Percentiles rank a stretch among this genome's conserved stretches.
phyloP scores from a whole-genome alignment of 2,329 filamentous ascomycete species.

The Beauveria australis region DNA sequence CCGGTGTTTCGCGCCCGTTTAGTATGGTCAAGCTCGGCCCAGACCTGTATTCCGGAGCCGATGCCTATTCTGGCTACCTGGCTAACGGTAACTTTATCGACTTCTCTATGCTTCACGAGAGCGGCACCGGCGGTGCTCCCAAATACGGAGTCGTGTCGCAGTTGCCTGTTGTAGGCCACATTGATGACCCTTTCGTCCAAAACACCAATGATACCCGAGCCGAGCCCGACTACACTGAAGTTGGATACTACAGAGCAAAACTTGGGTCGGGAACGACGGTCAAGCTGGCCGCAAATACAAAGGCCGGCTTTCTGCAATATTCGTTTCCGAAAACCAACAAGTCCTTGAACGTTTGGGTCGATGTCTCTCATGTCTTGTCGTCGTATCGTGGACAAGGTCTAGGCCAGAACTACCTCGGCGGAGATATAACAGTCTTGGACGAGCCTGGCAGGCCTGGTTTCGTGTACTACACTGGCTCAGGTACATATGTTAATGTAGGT shows the following conservation, averaged over 20 bases:
- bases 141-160: slow-evolving; percentile 62
- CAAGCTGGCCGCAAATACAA: slow-evolving; percentile 48
- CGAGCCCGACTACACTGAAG: slow-evolving; percentile 39
- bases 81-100: slow-evolving; percentile 45
- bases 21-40: slow-evolving; percentile 44
- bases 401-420: slow-evolving; percentile 55
- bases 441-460: slow-evolving; percentile 19
- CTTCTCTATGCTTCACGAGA: slow-evolving; percentile 58
- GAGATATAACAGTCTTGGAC: slow-evolving; percentile 44
- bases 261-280: slow-evolving; percentile 48
- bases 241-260: slow-evolving; percentile 54
- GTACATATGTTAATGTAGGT: slow-evolving; percentile 53
- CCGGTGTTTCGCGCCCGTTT: slow-evolving; percentile 38
- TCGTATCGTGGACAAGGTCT: slow-evolving; percentile 53
- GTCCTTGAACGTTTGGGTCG: slow-evolving; percentile 45
- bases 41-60: slow-evolving; percentile 38
- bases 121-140: slow-evolving; percentile 59
- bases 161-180: slow-evolving; percentile 42
- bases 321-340: slow-evolving; percentile 38
- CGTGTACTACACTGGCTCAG: slow-evolving; percentile 48
- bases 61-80: slow-evolving; percentile 46
- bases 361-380: slow-evolving; percentile 58
- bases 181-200: slow-evolving; percentile 46
- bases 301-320: slow-evolving; percentile 54
- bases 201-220: slow-evolving; percentile 48